Percentiles rank a stretch among this genome's conserved stretches.
These are phyloP conservation scores for Aspergillus sp. DNA, from an alignment of 2,329 filamentous ascomycete genomes.

Conservation along the genomic window DNA sequence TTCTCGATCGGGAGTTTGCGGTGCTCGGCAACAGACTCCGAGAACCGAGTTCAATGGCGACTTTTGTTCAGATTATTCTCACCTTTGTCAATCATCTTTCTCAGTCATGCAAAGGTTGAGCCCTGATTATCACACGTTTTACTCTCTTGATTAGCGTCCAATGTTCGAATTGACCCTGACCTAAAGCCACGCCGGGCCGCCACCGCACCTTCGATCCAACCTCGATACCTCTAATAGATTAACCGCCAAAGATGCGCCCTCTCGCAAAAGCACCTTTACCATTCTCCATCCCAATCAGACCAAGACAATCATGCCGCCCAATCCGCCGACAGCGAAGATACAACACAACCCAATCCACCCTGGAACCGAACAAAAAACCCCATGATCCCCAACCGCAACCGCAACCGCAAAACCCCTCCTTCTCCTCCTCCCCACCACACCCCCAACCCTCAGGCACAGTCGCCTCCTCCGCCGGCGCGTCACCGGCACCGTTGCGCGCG, in stretches of 20 bases:
- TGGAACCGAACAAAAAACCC: background rate
- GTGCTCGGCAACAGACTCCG: background rate
- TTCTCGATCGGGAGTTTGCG: background rate
- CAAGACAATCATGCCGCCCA: slow-evolving; percentile 4
- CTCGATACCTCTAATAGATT: background rate
- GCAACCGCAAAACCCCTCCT: slow-evolving; percentile 3
- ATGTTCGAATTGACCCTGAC: background rate
- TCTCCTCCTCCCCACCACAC: slow-evolving; percentile 1
- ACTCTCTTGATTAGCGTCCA: too few species aligned
- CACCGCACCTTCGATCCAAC: slow-evolving; percentile 2
- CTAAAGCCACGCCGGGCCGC: slow-evolving; percentile 5
- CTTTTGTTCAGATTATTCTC: background rate
- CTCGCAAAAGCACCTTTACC: too few species aligned
- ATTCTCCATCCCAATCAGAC: too few species aligned
- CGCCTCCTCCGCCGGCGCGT: slow-evolving; percentile 15
- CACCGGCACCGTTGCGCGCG: slow-evolving; percentile 12
- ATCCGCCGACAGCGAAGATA: slow-evolving; percentile 8
- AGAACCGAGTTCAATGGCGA: too few species aligned
- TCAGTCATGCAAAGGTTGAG: background rate
- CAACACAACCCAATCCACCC: slow-evolving; percentile 1
- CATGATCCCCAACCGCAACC: background rate
- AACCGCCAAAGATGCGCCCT: too few species aligned
- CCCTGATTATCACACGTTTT: background rate
- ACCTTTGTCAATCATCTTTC: background rate
- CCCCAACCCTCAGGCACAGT: slow-evolving; percentile 7